A percentile compares a stretch with the other conserved stretches of the same genome.
Conservation (phyloP, 345 rosid species). For the Dipteronia sinensis region DNA sequence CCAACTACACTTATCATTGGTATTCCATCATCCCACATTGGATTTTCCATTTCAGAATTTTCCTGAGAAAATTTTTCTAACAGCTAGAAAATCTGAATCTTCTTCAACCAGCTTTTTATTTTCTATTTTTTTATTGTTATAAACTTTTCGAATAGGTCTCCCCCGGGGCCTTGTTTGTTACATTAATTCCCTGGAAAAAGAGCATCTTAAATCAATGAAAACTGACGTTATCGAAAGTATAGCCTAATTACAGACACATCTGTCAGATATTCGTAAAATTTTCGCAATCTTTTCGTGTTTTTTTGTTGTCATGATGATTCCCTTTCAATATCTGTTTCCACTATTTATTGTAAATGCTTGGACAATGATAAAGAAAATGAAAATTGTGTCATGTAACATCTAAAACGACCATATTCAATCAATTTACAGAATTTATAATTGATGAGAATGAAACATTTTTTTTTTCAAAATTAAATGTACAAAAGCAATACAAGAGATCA, state of each 20-base stretch:
- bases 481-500: neutral
- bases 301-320: too few species aligned
- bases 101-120: too few species aligned
- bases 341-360: neutral
- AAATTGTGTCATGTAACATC: neutral
- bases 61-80: neutral
- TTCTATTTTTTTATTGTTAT: too few species aligned
- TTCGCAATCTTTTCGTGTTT: too few species aligned
- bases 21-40: constrained; percentile 14
- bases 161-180: neutral
- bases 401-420: neutral
- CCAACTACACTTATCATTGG: constrained; percentile 48
- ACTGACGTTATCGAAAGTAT: neutral
- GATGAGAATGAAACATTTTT: neutral
- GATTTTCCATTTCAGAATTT: constrained; percentile 1
- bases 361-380: too few species aligned
- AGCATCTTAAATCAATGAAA: neutral
- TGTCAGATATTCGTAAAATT: neutral
- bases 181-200: neutral
- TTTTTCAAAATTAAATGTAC: neutral
- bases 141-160: neutral
- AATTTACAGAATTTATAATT: too few species aligned
- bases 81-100: neutral
- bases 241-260: neutral
- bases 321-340: too few species aligned